A percentile compares a stretch with the other conserved stretches of the same genome.
These are phyloP conservation scores for Umbelopsis sp. DNA, from an alignment of 192 early-diverging fungal species.

Conservation along the genomic window DNA sequence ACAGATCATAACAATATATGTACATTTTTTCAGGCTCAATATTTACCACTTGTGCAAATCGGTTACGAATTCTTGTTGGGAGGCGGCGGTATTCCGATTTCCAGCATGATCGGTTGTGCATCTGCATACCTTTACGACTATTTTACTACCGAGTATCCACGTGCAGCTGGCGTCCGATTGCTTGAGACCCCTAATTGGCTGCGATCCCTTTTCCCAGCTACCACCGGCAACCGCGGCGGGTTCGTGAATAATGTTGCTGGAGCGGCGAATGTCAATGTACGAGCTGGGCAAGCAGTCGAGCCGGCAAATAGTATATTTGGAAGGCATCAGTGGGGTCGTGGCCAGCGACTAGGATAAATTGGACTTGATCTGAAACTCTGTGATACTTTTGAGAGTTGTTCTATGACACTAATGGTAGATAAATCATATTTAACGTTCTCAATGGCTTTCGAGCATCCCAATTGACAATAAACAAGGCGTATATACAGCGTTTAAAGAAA, in stretches of 20 bases:
- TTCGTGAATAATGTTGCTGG: slow-evolving; percentile 12
- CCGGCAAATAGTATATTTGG: slow-evolving; percentile 22
- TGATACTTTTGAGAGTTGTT: too few relatives aligned
- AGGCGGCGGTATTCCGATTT: slow-evolving; percentile 46
- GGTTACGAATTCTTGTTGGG: slow-evolving; percentile 54
- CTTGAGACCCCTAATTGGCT: slow-evolving; percentile 69
- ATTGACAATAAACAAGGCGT: too few relatives aligned
- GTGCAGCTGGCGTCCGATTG: slow-evolving; percentile 62
- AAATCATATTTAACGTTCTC: too few relatives aligned
- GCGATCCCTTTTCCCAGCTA: slow-evolving; percentile 49
- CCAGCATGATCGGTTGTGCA: slow-evolving; percentile 65
- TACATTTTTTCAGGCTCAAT: slow-evolving; percentile 52
- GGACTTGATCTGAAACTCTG: not conserved
- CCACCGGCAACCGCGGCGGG: slow-evolving; percentile 34
- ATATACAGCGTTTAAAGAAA: too few relatives aligned
- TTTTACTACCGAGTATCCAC: slow-evolving; percentile 67
- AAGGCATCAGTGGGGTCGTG: slow-evolving; percentile 36
- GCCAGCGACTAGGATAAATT: not conserved
- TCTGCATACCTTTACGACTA: slow-evolving; percentile 79
- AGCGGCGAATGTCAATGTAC: not conserved
- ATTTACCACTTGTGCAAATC: slow-evolving; percentile 77
- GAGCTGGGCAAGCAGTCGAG: not conserved
- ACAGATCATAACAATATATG: too few relatives aligned
- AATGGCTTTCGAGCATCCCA: too few relatives aligned
- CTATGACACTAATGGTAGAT: too few relatives aligned